A percentile compares a stretch with the other conserved stretches of the same genome.
Conservation (phyloP, 2,329 filamentous ascomycete species). For the Davidsoniella eucalypti region DNA sequence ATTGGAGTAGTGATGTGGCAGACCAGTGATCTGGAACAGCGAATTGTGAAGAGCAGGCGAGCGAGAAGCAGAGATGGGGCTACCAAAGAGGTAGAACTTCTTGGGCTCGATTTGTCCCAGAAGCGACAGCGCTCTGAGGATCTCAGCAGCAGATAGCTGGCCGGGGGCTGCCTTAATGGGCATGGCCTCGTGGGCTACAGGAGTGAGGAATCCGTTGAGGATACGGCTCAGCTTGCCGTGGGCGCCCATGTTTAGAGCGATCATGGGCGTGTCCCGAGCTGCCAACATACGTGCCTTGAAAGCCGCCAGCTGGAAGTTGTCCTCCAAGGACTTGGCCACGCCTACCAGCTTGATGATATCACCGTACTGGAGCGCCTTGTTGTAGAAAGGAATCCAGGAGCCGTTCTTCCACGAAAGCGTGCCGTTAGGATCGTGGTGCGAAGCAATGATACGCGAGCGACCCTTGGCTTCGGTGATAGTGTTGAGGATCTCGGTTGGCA, state of each 20-base stretch:
- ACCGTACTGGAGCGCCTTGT: slow-evolving; percentile 73
- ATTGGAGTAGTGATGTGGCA: slow-evolving; percentile 68
- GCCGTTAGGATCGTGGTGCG: slow-evolving; percentile 76
- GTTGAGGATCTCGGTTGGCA: slow-evolving; percentile 59
- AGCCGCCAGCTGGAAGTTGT: slow-evolving; percentile 69
- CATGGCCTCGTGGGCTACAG: slow-evolving; percentile 77
- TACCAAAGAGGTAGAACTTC: slow-evolving; percentile 77
- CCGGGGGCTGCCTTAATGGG: slow-evolving; percentile 89
- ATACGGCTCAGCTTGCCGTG: slow-evolving; percentile 79
- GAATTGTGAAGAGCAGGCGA: slow-evolving; percentile 84
- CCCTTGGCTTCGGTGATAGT: slow-evolving; percentile 50
- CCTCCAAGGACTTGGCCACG: slow-evolving; percentile 54
- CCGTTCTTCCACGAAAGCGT: slow-evolving; percentile 76
- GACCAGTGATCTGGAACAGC: slow-evolving; percentile 57
- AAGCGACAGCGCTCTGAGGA: slow-evolving; percentile 59
- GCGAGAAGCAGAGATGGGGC: slow-evolving; percentile 63
- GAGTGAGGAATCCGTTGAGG: slow-evolving; percentile 83
- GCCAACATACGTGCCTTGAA: slow-evolving; percentile 65
- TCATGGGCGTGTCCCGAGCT: slow-evolving; percentile 66
- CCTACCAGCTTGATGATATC: slow-evolving; percentile 93
- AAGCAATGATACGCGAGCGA: slow-evolving; percentile 74
- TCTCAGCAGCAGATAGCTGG: slow-evolving; percentile 79
- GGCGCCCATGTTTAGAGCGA: slow-evolving; percentile 89
- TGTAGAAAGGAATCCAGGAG: slow-evolving; percentile 85
- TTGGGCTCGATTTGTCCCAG: slow-evolving; percentile 62